phyloP scores from a whole-genome alignment of 305 asterid species.

The Solanum hybrid region DNA sequence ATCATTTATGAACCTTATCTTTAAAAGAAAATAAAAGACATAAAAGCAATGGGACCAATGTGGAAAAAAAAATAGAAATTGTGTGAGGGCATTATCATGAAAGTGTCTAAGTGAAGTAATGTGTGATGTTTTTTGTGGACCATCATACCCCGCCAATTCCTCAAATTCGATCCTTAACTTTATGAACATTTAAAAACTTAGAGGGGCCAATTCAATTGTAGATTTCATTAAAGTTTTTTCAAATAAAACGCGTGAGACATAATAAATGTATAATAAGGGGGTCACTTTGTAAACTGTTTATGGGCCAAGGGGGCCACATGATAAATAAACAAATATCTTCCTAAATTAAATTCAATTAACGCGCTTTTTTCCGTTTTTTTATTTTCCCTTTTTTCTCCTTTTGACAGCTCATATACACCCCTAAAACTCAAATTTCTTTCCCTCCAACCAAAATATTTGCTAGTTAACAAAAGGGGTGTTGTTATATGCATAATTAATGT shows the following conservation, averaged over 20 bases:
- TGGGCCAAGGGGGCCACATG: not conserved
- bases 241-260: not conserved
- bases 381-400: not conserved
- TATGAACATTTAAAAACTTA: not conserved
- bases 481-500: not conserved
- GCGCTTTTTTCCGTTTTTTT: not conserved
- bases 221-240: slow-evolving; percentile 1
- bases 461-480: not conserved
- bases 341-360: not conserved
- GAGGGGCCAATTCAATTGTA: not conserved
- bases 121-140: slow-evolving; percentile 7
- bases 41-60: not conserved
- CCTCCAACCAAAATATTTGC: not conserved
- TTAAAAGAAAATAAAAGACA: not conserved
- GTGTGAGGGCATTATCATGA: not conserved
- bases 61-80: not conserved
- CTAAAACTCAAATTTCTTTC: not conserved
- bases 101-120: slow-evolving; percentile 1
- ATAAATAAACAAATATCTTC: not conserved
- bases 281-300: not conserved
- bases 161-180: not conserved
- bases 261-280: not conserved
- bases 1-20: not conserved
- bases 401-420: not conserved
- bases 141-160: not conserved